Conservation (phyloP, 1,284 basidiomycete genomes). For the Naganishia sp. region DNA sequence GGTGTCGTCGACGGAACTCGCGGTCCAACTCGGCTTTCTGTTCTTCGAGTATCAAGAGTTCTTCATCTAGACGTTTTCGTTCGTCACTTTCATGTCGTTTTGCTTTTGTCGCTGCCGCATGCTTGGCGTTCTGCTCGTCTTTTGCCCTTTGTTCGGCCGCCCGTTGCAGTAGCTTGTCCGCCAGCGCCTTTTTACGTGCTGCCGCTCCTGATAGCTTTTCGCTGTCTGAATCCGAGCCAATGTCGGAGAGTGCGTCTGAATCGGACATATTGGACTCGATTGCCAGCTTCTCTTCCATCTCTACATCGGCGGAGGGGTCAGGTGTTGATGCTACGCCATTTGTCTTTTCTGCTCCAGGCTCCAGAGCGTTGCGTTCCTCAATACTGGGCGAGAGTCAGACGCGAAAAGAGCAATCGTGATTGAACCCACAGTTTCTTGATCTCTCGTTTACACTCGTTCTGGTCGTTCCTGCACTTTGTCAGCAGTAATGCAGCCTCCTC, state of each 20-base stretch:
- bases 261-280: conserved; percentile 37
- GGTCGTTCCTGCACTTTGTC: conserved; percentile 90
- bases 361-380: conserved; percentile 50
- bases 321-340: conserved; percentile 60
- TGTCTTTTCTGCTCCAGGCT: conserved; percentile 46
- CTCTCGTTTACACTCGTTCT: conserved; percentile 86
- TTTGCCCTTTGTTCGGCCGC: conserved; percentile 63
- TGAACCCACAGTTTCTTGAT: conserved; percentile 77
- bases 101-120: conserved; percentile 41
- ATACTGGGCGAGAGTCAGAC: conserved; percentile 41
- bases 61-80: conserved; percentile 82
- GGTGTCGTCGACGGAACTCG: conserved; percentile 84
- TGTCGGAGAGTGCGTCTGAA: conserved; percentile 38
- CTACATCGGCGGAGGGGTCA: conserved; percentile 17
- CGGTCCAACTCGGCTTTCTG: conserved; percentile 84
- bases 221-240: conserved; percentile 31
- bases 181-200: conserved; percentile 44
- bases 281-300: conserved; percentile 50
- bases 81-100: conserved; percentile 45
- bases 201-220: conserved; percentile 10
- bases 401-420: neutral
- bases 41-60: conserved; percentile 74
- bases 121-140: conserved; percentile 59
- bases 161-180: conserved; percentile 48
- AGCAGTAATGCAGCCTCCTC: conserved; percentile 85